Percentiles rank a stretch among this genome's conserved stretches.
phyloP scores from a whole-genome alignment of 148 eudicot genomes.

The Camellia japonica region DNA sequence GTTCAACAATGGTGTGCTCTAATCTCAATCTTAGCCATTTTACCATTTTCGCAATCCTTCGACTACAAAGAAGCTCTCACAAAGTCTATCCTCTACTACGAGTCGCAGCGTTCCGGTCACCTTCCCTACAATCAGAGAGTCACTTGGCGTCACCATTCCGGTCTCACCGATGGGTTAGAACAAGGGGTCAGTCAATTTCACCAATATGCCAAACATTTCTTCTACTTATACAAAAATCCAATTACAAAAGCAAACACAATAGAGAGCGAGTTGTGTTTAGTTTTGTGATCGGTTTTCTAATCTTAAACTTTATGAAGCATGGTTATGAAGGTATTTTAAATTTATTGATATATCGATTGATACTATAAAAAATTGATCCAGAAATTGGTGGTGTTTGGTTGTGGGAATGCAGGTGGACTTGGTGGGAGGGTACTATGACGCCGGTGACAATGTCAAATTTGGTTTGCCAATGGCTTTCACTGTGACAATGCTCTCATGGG shows the following conservation, averaged over 20 bases:
- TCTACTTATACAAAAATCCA: no score
- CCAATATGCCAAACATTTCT: neutral
- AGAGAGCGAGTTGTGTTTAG: no score
- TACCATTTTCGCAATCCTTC: constrained; percentile 16
- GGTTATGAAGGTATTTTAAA: no score
- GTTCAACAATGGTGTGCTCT: constrained; percentile 14
- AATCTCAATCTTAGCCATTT: neutral
- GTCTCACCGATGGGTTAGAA: constrained; percentile 57
- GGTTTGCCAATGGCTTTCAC: constrained; percentile 80
- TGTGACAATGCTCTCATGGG: constrained; percentile 69
- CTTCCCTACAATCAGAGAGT: constrained; percentile 58
- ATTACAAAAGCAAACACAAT: no score
- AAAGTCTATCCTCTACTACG: constrained; percentile 56
- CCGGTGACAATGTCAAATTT: constrained; percentile 76
- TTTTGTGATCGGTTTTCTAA: no score
- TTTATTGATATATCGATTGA: no score
- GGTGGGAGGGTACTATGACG: constrained; percentile 79
- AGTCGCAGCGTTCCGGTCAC: constrained; percentile 73
- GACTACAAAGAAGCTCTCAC: constrained; percentile 49
- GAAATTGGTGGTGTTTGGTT: no score
- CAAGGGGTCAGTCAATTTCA: constrained; percentile 43
- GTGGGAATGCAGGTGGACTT: constrained; percentile 49
- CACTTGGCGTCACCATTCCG: constrained; percentile 62
- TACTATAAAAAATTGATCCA: no score
- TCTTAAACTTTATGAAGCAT: no score